Conservation (phyloP, 805 yeast species). For the Metschnikowia hibisci region DNA sequence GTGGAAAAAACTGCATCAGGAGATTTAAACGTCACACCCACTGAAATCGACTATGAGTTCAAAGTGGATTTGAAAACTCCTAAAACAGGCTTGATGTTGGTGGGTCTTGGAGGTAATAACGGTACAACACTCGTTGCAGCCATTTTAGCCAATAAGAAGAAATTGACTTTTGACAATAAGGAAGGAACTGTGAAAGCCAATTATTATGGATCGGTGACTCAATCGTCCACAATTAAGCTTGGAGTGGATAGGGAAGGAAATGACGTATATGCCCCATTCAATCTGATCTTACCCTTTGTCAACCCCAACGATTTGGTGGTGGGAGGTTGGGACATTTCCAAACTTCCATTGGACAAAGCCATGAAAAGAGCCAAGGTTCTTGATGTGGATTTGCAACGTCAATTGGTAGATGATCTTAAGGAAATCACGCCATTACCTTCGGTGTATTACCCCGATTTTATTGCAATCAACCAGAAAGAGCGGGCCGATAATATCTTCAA, state of each 20-base stretch:
- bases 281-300: conserved; percentile 80
- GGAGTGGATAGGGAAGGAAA: conserved; percentile 79
- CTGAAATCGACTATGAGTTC: conserved; percentile 72
- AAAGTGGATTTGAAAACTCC: conserved; percentile 79
- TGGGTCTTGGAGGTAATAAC: conserved; percentile 95
- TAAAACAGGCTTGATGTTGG: conserved; percentile 83
- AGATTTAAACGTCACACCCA: conserved; percentile 62
- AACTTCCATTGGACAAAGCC: conserved; percentile 66
- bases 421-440: conserved; percentile 72
- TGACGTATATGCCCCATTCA: conserved; percentile 91
- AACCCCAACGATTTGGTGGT: conserved; percentile 87
- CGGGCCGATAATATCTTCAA: conserved; percentile 87
- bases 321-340: conserved; percentile 93
- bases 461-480: conserved; percentile 89
- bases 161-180: conserved; percentile 75
- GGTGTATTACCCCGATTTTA: conserved; percentile 92
- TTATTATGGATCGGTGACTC: conserved; percentile 93
- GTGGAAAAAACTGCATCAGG: conserved; percentile 56
- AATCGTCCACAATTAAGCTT: conserved; percentile 81
- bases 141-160: conserved; percentile 76
- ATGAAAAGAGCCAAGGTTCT: conserved; percentile 83
- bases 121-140: conserved; percentile 90
- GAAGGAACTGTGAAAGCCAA: conserved; percentile 71
- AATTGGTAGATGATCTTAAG: conserved; percentile 62
- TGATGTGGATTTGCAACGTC: conserved; percentile 77